These are phyloP conservation scores for Malassezia slooffiae DNA, from an alignment of 1,284 basidiomycete genomes.

Conservation along the genomic window DNA sequence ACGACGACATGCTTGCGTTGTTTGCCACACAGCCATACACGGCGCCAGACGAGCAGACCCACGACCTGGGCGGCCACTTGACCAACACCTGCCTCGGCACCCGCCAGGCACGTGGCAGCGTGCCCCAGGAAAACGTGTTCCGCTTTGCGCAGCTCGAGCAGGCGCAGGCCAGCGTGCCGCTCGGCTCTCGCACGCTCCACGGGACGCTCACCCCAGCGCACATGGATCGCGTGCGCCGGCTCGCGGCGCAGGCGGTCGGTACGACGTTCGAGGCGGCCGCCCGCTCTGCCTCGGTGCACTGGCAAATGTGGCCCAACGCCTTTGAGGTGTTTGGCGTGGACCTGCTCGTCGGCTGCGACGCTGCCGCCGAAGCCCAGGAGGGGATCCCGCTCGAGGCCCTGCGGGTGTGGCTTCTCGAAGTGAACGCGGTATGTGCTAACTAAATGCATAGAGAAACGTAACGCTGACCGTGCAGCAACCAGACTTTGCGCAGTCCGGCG, in stretches of 20 bases:
- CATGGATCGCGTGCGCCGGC: conserved; percentile 16
- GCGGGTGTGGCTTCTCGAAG: conserved; percentile 69
- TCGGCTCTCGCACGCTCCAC: background rate
- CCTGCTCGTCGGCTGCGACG: conserved; percentile 59
- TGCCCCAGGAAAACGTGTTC: conserved; percentile 30
- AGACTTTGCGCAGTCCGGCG: conserved; percentile 84
- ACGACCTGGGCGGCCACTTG: conserved; percentile 66
- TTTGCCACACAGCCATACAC: conserved; percentile 52
- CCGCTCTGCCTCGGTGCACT: conserved; percentile 65
- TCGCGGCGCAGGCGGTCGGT: conserved; percentile 51
- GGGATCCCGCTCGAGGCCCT: conserved; percentile 33
- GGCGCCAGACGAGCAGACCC: conserved; percentile 21
- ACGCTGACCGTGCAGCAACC: conserved; percentile 55
- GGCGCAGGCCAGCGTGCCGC: conserved; percentile 43
- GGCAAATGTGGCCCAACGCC: conserved; percentile 75
- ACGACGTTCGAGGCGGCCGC: conserved; percentile 78
- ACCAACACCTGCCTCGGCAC: conserved; percentile 75
- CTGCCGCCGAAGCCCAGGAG: conserved; percentile 5
- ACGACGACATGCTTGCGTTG: conserved; percentile 69
- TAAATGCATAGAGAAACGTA: no score
- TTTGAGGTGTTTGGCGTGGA: conserved; percentile 93
- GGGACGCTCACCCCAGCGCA: conserved; percentile 49
- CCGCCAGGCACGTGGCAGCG: conserved; percentile 9
- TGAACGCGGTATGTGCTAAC: conserved; percentile 64
- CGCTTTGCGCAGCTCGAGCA: conserved; percentile 61